Conservation (phyloP, 2,329 filamentous ascomycete species). For the Septoria petroselini region DNA sequence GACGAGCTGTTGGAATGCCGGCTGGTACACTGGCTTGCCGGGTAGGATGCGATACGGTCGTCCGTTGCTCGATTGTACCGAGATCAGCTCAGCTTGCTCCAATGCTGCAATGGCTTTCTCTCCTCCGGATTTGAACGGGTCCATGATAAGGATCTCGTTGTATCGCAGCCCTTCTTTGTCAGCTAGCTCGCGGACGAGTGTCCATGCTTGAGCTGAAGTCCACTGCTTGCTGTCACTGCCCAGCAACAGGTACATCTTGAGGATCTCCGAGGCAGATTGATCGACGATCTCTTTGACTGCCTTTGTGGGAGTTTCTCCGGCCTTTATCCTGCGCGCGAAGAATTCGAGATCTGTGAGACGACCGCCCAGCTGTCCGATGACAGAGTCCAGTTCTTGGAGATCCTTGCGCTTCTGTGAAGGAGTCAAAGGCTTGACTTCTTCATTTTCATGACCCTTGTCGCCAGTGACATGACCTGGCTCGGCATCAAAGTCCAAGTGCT, state of each 20-base stretch:
- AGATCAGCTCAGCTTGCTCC: conserved; percentile 81
- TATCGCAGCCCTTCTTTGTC: conserved; percentile 69
- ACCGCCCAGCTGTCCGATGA: conserved; percentile 79
- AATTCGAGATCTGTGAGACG: conserved; percentile 95
- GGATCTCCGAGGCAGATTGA: conserved; percentile 81
- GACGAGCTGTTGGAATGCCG: conserved; percentile 72
- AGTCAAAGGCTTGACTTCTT: conserved; percentile 43
- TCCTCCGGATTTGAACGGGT: conserved; percentile 68
- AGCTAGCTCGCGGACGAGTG: conserved; percentile 75
- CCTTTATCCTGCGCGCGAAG: conserved; percentile 82
- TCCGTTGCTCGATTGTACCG: conserved; percentile 68
- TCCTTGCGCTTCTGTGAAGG: conserved; percentile 53
- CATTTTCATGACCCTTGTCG: conserved; percentile 40
- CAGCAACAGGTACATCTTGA: conserved; percentile 83
- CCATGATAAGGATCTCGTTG: conserved; percentile 76
- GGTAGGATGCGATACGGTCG: conserved; percentile 74
- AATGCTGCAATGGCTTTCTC: conserved; percentile 76
- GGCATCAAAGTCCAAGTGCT: conserved; percentile 62
- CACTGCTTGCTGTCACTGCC: conserved; percentile 61
- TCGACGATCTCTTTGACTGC: conserved; percentile 87
- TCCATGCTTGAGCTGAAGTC: conserved; percentile 86
- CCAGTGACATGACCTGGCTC: conserved; percentile 32
- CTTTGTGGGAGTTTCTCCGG: conserved; percentile 75
- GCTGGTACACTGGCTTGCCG: conserved; percentile 80
- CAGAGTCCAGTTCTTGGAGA: conserved; percentile 71